phyloP scores from a whole-genome alignment of 164 flowering plant genomes.

The Brasenia schreberi region DNA sequence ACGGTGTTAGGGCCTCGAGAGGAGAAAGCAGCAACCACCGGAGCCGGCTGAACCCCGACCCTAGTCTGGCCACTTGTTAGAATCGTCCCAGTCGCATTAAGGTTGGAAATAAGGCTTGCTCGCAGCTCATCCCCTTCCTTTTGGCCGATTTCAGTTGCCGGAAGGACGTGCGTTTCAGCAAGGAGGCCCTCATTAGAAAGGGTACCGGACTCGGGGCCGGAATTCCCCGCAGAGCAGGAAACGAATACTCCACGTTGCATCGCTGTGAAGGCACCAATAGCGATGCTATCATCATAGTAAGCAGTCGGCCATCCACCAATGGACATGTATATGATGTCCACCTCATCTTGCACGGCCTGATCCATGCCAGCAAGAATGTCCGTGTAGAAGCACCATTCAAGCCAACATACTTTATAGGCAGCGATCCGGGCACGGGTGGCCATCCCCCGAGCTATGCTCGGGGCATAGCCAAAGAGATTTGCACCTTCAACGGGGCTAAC shows the following conservation, averaged over 20 bases:
- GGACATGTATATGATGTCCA: conserved; percentile 4
- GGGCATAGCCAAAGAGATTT: conserved; percentile 1
- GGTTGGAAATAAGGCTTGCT: too few relatives aligned
- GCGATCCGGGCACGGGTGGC: conserved; percentile 5
- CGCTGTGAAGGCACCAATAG: conserved; percentile 5
- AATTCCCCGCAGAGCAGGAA: conserved; percentile 8
- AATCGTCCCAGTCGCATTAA: too few relatives aligned
- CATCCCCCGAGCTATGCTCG: conserved; percentile 1
- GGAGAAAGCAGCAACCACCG: too few relatives aligned
- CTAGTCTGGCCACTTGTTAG: too few relatives aligned
- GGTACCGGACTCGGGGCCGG: background rate
- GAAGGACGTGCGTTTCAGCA: too few relatives aligned
- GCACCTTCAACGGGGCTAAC: background rate
- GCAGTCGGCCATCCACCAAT: background rate
- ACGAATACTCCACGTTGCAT: conserved; percentile 1
- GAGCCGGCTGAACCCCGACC: too few relatives aligned
- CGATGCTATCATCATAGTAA: background rate
- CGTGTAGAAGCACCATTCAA: background rate
- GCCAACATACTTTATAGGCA: conserved; percentile 3
- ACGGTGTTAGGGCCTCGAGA: too few relatives aligned
- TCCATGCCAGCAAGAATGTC: conserved; percentile 7
- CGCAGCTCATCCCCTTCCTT: too few relatives aligned
- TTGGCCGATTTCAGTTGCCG: too few relatives aligned
- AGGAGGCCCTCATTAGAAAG: conserved; percentile 3
- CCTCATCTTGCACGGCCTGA: conserved; percentile 6